Percentiles rank a stretch among this genome's conserved stretches.
Evolutionary conservation across 129 eudicot species (phyloP).

Genomic region (Erigeron canadensis): DNA sequence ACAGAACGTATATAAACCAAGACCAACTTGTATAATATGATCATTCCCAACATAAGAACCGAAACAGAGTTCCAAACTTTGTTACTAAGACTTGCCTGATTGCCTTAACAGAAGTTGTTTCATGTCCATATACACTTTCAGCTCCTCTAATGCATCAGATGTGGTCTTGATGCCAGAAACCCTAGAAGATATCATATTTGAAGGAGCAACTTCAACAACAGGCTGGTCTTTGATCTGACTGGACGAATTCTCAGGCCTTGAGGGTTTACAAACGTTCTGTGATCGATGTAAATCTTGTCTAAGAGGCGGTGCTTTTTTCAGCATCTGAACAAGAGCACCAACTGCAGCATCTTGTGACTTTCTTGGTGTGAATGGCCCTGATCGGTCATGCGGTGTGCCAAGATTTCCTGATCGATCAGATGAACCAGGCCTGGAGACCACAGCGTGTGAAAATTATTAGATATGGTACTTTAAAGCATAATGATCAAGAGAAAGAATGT

Average conservation of each 20-base stretch:
- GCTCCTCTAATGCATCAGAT: conserved; percentile 89
- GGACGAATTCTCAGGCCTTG: conserved; percentile 28
- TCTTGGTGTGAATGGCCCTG: conserved; percentile 33
- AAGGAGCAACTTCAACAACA: conserved; percentile 21
- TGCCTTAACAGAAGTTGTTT: conserved; percentile 61
- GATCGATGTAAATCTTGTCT: conserved; percentile 47
- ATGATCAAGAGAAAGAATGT: not conserved
- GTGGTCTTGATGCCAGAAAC: conserved; percentile 50
- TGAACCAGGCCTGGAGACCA: conserved; percentile 57
- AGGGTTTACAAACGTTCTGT: conserved; percentile 23
- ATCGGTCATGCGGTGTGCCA: conserved; percentile 38
- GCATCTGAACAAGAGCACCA: conserved; percentile 78
- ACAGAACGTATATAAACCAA: conserved; percentile 16
- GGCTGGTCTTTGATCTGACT: conserved; percentile 27
- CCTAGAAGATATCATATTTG: conserved; percentile 44
- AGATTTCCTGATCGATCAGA: conserved; percentile 47
- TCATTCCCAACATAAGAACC: conserved; percentile 23
- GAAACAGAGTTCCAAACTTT: conserved; percentile 16
- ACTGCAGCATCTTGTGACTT: conserved; percentile 86
- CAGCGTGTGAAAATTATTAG: conserved; percentile 12
- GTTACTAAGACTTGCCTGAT: conserved; percentile 28
- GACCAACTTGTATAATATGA: conserved; percentile 13
- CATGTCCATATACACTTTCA: conserved; percentile 59
- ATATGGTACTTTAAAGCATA: not conserved
- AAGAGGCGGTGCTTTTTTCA: conserved; percentile 87